phyloP scores from a whole-genome alignment of 306 rosid genomes.

The Notholithocarpus densiflorus region DNA sequence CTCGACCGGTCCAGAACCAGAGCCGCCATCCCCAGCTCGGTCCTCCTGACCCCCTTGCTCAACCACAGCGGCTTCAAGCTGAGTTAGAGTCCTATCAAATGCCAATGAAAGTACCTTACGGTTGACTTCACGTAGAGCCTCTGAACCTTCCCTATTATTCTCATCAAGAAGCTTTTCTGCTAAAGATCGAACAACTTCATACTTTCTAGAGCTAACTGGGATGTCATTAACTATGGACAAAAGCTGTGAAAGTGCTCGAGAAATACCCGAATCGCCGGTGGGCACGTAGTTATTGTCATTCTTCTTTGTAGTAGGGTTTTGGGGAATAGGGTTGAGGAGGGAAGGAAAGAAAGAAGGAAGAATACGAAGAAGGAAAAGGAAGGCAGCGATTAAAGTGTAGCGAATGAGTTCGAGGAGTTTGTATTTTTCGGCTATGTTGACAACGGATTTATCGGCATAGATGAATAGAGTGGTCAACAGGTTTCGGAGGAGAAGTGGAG shows the following conservation, averaged over 20 bases:
- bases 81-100: slow-evolving; percentile 43
- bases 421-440: slow-evolving; percentile 29
- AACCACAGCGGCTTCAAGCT: slow-evolving; percentile 37
- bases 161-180: slow-evolving; percentile 63
- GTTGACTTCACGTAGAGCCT: slow-evolving; percentile 51
- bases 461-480: slow-evolving; percentile 33
- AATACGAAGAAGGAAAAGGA: slow-evolving; percentile 49
- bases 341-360: slow-evolving; percentile 40
- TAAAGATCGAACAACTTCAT: slow-evolving; percentile 58
- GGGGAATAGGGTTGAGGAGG: not conserved
- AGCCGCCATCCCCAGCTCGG: not conserved
- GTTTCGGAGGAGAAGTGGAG: slow-evolving; percentile 49
- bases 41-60: slow-evolving; percentile 10
- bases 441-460: slow-evolving; percentile 34
- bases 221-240: slow-evolving; percentile 42
- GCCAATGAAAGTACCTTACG: slow-evolving; percentile 50
- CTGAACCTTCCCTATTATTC: slow-evolving; percentile 40
- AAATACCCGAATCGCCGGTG: slow-evolving; percentile 35
- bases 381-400: slow-evolving; percentile 21
- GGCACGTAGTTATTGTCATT: not conserved
- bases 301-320: not conserved
- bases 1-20: slow-evolving; percentile 19
- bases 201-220: slow-evolving; percentile 77
- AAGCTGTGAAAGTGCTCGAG: slow-evolving; percentile 75
- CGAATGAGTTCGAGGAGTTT: slow-evolving; percentile 50